Base-by-base conservation (phyloP, 306 rosid genomes). In the Sphenostylis stenocarpa region DNA sequence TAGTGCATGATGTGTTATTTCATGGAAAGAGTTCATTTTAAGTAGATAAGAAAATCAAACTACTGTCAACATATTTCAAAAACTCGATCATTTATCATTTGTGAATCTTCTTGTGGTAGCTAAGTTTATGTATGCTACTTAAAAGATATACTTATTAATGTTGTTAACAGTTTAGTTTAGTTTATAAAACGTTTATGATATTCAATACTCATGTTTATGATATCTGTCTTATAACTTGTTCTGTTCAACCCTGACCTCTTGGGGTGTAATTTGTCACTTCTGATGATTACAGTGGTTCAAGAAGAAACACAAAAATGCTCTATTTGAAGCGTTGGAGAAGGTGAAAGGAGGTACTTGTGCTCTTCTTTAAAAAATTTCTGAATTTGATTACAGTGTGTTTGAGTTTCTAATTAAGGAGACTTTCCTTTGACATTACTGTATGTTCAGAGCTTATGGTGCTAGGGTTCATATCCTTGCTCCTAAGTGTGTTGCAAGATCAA, bases 401-500 rank as follows among this genome's bases (percentile, higher is more conserved):
- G 60, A 31, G 43, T 33, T 8, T 34, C 4, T 62, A 33, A 62
- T 12, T 23, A 33, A 28, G 63, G 8, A 8, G 7, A 16, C 36
- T 3, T 45, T 67, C 10, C n/a, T 74, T 58, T 13, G 6, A 66
- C 36, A 48, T 57, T 26, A 1, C 0, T 12, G 43, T 75, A 1
- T 76, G 13, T 82, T 43, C 68, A 82, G 85, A 82, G 76, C 85
- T 82, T 64, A 77, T 82, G 79, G 5, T 82, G 34, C 7, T 82
- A 2, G 85, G 85, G 45, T 82, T 82, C 58, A 13, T 82, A 77
- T 82, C 85, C 5, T 72, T 82, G 66, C 71, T 82, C 6, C 43
- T 82, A 72, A 82, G 79, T 3, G 82, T 77, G 66, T 47, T 82
- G 29, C 85, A 82, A 82, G 79, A 71, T 34, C 65, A 14, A 33